Conservation (phyloP, 2,329 filamentous ascomycete species). For the Albifimbria verrucaria region DNA sequence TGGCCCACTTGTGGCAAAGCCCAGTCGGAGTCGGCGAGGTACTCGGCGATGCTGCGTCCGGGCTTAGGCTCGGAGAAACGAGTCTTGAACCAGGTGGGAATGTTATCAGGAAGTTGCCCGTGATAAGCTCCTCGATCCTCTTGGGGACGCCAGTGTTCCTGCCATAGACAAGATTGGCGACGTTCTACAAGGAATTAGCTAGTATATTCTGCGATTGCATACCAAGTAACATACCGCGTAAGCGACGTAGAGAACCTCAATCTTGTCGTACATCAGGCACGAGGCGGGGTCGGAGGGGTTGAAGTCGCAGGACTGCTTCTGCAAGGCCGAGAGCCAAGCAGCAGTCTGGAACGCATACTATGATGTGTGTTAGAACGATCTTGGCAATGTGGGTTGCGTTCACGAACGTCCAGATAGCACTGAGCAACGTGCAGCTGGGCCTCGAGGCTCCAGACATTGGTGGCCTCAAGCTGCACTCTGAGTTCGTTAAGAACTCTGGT, state of each 20-base stretch:
- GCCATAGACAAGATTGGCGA: constrained; percentile 7
- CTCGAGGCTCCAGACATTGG: not conserved
- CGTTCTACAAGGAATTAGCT: not conserved
- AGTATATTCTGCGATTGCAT: too few species aligned
- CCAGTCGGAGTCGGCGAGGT: constrained; percentile 3
- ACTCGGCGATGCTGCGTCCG: not conserved
- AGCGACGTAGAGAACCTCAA: constrained; percentile 3
- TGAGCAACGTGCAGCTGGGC: constrained; percentile 4
- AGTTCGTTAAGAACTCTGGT: not conserved
- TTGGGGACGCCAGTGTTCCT: not conserved
- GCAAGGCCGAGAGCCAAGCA: constrained; percentile 3
- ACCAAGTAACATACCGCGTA: constrained; percentile 3
- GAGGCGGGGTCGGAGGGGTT: not conserved
- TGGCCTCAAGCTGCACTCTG: constrained; percentile 1
- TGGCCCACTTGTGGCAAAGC: not conserved
- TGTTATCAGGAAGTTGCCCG: constrained; percentile 1
- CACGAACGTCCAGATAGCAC: constrained; percentile 9
- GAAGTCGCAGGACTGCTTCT: constrained; percentile 3
- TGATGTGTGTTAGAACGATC: not conserved
- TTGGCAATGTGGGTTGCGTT: not conserved
- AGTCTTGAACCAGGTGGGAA: constrained; percentile 1
- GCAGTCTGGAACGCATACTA: constrained; percentile 6
- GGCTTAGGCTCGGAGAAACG: not conserved
- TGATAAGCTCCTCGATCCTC: not conserved
- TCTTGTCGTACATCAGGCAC: constrained; percentile 7